A percentile compares a stretch with the other conserved stretches of the same genome.
Conservation (phyloP, 1,284 basidiomycete species). For the Moesziomyces sp. region DNA sequence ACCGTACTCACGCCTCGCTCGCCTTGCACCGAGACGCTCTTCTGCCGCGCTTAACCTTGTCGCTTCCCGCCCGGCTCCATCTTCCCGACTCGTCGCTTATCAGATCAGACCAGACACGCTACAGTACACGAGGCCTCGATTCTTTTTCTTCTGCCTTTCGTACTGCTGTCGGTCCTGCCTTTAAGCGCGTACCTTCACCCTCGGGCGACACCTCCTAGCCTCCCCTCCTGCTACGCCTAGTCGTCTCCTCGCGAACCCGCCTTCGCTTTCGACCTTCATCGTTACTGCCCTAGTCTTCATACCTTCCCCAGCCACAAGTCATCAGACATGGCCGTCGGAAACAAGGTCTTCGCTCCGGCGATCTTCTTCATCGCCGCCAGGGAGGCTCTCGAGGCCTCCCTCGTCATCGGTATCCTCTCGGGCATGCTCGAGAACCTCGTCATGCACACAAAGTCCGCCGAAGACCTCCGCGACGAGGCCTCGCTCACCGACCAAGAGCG, state of each 20-base stretch:
- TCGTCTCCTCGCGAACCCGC: neutral
- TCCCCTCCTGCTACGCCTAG: conserved; percentile 3
- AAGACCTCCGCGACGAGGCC: conserved; percentile 12
- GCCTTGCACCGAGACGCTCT: neutral
- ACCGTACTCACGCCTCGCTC: too few species aligned
- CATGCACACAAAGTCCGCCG: conserved; percentile 32
- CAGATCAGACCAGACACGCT: conserved; percentile 24
- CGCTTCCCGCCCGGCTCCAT: neutral
- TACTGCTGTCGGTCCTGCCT: neutral
- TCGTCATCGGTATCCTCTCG: conserved; percentile 64
- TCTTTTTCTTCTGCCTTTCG: conserved; percentile 7
- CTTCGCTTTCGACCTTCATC: too few species aligned
- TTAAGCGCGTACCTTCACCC: neutral
- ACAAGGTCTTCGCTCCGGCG: conserved; percentile 63
- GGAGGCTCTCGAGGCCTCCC: conserved; percentile 63
- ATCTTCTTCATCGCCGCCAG: conserved; percentile 67
- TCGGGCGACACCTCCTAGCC: conserved; percentile 1
- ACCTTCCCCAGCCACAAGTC: neutral
- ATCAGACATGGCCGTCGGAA: conserved; percentile 40
- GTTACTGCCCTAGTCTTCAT: neutral
- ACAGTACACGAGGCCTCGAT: neutral
- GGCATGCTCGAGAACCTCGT: conserved; percentile 64
- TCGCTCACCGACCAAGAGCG: conserved; percentile 19
- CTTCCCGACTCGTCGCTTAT: conserved; percentile 7
- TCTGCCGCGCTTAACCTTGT: neutral